Conservation (phyloP, 1,284 basidiomycete species). For the Marasmius oreades region DNA sequence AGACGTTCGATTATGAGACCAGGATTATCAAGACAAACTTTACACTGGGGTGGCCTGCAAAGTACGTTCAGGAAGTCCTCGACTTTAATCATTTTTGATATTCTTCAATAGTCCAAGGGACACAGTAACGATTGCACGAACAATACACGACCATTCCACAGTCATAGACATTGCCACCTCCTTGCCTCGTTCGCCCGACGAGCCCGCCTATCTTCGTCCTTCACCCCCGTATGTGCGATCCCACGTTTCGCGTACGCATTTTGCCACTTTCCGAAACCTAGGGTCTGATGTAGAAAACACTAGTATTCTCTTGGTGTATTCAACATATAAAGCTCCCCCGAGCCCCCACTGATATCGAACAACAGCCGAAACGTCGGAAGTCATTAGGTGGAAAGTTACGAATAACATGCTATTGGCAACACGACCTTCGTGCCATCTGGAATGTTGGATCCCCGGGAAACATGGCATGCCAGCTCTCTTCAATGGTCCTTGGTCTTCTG, state of each 20-base stretch:
- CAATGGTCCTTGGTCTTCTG: conserved; percentile 77
- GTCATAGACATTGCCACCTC: conserved; percentile 94
- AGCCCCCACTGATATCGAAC: conserved; percentile 23
- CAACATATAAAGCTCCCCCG: conserved; percentile 57
- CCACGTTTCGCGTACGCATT: conserved; percentile 68
- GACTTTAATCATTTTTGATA: conserved; percentile 11
- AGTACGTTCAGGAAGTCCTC: conserved; percentile 48
- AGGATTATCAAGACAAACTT: conserved; percentile 89
- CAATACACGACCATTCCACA: conserved; percentile 77
- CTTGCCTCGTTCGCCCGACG: conserved; percentile 88
- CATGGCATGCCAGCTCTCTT: conserved; percentile 71
- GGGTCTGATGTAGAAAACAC: conserved; percentile 14
- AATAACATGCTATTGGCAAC: conserved; percentile 93
- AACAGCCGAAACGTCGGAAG: conserved; percentile 30
- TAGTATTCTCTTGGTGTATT: conserved; percentile 93
- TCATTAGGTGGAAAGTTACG: conserved; percentile 46
- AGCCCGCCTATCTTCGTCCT: conserved; percentile 90
- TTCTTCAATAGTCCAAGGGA: conserved; percentile 71
- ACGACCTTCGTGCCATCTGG: conserved; percentile 90
- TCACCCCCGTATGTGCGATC: conserved; percentile 95
- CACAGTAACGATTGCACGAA: conserved; percentile 88
- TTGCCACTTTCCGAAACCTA: conserved; percentile 5
- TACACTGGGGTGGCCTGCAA: conserved; percentile 94
- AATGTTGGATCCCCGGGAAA: conserved; percentile 61
- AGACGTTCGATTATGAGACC: conserved; percentile 84